Base-by-base conservation (phyloP, 208 protist genomes). In the Leishmania braziliensis region DNA sequence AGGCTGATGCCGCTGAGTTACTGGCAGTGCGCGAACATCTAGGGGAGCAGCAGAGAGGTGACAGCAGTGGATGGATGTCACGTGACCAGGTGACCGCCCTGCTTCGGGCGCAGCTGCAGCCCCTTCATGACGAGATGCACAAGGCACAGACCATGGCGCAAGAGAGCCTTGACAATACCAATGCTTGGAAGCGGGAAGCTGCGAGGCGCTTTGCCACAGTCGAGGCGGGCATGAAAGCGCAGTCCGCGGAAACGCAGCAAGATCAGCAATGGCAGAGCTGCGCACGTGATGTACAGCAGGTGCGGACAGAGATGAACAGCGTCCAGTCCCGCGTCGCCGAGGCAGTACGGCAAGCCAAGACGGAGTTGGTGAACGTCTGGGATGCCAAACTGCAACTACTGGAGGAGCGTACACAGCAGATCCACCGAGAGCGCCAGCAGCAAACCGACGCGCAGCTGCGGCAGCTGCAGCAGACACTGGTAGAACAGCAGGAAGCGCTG, bases 181-280 rank as follows among this genome's bases (percentile, higher is more conserved):
- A 89, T 60, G 77, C 71, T 63, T 82, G 79, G 65, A 50, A 62
- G 63, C 82, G 79, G 23, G 60, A 84, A 50, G 29, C 77, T n/a
- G 72, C 53, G n/a, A 50, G 75, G 50, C 86, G 82, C 75, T 58
- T 88, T 1, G 81, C 80, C 26, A 78, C 75, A 1, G 39, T 86
- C 8, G 84, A 90, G 60, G 75, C 83, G 26, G 43, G 48, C 36
- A 65, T 74, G 29, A 80, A 81, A 69, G 71, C 81, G 6, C 56
- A 77, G 39, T 54, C 75, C 2, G 56, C 63, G 29, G 63, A 39
- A 39, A 62, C 66, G 8, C 69, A 54, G 26, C 78, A 81, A 43
- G 79, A 87, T 14, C 69, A 79, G 76, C 77, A 79, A 72, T 77
- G 56, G 65, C 36, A 75, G 50, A 75, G 60, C 68, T 46, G 53